A percentile compares a stretch with the other conserved stretches of the same genome.
Evolutionary conservation across 305 asterid genomes (phyloP).

Genomic region (Rubia peregrina): DNA sequence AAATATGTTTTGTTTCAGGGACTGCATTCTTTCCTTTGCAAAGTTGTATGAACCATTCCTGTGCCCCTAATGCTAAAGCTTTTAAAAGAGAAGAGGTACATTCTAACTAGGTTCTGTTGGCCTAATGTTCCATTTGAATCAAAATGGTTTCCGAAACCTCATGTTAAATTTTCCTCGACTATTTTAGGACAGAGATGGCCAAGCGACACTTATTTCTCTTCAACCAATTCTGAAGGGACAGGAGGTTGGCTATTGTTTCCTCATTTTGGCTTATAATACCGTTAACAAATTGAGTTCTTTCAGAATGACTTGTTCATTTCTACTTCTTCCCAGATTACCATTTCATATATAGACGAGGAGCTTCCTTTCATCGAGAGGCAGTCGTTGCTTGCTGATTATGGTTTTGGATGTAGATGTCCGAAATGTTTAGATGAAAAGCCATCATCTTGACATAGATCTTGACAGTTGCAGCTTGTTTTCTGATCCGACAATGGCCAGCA

Average conservation of each 20-base stretch:
- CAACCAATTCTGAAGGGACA: conserved; percentile 61
- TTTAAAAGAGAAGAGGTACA: conserved; percentile 89
- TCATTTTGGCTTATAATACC: neutral
- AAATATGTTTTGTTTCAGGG: conserved; percentile 42
- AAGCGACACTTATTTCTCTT: conserved; percentile 62
- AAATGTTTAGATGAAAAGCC: conserved; percentile 53
- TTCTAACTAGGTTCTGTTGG: neutral
- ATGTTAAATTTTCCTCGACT: conserved; percentile 17
- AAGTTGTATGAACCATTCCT: conserved; percentile 94
- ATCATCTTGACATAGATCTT: conserved; percentile 11
- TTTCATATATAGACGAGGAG: conserved; percentile 88
- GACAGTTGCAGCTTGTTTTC: neutral
- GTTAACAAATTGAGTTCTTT: neutral
- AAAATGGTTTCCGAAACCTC: conserved; percentile 1
- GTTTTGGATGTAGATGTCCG: conserved; percentile 69
- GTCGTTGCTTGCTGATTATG: conserved; percentile 65
- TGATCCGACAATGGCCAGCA: neutral
- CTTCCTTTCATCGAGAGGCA: conserved; percentile 72
- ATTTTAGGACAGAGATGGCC: conserved; percentile 76
- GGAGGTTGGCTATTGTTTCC: conserved; percentile 42
- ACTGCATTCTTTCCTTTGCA: conserved; percentile 86
- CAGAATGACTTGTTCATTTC: neutral
- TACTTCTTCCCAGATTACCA: conserved; percentile 52
- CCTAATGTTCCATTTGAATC: neutral
- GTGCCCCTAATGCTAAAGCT: conserved; percentile 86